These are phyloP conservation scores for Oryza glaberrima DNA, from an alignment of 176 grass and related monocot species.

Conservation along the genomic window DNA sequence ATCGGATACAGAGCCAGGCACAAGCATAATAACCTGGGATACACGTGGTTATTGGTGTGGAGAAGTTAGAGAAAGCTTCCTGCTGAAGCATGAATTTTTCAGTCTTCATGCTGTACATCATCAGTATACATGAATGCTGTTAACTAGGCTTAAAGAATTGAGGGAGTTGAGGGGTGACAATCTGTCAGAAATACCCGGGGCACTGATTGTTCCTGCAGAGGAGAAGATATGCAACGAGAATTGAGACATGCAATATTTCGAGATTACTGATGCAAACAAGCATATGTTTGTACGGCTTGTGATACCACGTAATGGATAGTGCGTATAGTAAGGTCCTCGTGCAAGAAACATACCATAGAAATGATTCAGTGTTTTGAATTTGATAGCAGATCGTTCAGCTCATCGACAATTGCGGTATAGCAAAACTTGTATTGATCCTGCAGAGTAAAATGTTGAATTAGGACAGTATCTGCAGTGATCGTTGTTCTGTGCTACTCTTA, in stretches of 20 bases:
- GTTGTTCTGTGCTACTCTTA: background rate
- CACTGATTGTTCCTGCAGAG: background rate
- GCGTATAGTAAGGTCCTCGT: background rate
- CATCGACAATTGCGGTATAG: conserved; percentile 59
- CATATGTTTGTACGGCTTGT: background rate
- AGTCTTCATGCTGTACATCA: conserved; percentile 21
- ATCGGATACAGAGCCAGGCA: background rate
- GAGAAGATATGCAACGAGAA: background rate
- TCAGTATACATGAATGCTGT: background rate
- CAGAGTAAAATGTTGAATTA: conserved; percentile 25
- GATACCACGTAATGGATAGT: background rate
- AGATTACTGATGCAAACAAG: background rate
- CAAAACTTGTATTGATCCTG: conserved; percentile 92
- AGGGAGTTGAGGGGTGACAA: background rate
- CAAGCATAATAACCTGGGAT: background rate
- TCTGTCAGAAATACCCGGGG: background rate
- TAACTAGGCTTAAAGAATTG: background rate
- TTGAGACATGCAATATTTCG: background rate
- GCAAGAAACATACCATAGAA: conserved; percentile 34
- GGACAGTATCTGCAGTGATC: background rate
- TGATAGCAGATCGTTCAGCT: conserved; percentile 61
- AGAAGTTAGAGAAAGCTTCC: background rate
- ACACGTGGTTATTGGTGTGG: background rate
- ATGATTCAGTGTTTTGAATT: conserved; percentile 36
- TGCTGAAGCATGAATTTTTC: conserved; percentile 7